These are phyloP conservation scores for Phytophthora lateralis DNA, from an alignment of 352 stramenopile genomes.

Conservation along the genomic window DNA sequence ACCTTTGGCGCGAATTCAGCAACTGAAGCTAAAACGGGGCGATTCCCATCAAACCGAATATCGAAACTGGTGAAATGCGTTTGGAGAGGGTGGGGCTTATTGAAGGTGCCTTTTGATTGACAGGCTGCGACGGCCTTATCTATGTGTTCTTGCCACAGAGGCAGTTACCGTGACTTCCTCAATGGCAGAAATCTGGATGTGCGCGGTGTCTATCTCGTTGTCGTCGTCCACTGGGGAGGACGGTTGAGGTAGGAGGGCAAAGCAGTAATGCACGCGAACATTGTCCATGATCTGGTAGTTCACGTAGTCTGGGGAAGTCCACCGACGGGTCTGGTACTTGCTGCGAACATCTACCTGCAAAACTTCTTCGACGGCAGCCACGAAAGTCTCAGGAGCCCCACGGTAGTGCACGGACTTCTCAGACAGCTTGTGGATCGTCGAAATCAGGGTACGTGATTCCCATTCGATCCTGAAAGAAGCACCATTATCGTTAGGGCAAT, in stretches of 20 bases:
- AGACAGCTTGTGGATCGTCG: slow-evolving; percentile 41
- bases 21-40: slow-evolving; percentile 17
- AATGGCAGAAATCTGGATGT: slow-evolving; percentile 41
- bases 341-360: slow-evolving; percentile 77
- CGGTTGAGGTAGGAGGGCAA: slow-evolving; percentile 23
- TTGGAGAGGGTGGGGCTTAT: slow-evolving; percentile 9
- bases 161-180: slow-evolving; percentile 17
- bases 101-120: slow-evolving; percentile 26
- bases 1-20: slow-evolving; percentile 31
- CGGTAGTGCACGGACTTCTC: slow-evolving; percentile 53
- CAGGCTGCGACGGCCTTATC: slow-evolving; percentile 5
- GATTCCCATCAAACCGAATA: slow-evolving; percentile 21
- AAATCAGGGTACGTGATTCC: slow-evolving; percentile 32
- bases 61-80: slow-evolving; percentile 15
- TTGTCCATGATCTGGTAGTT: slow-evolving; percentile 71
- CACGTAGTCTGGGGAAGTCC: slow-evolving; percentile 34
- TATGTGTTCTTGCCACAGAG: neutral
- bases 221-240: slow-evolving; percentile 3
- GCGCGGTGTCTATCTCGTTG: slow-evolving; percentile 20
- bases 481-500: neutral
- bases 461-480: slow-evolving; percentile 48
- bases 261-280: slow-evolving; percentile 54
- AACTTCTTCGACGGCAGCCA: slow-evolving; percentile 64
- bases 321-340: slow-evolving; percentile 72
- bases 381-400: slow-evolving; percentile 32